Conservation (phyloP, 129 eudicot genomes). For the Silybum marianum region DNA sequence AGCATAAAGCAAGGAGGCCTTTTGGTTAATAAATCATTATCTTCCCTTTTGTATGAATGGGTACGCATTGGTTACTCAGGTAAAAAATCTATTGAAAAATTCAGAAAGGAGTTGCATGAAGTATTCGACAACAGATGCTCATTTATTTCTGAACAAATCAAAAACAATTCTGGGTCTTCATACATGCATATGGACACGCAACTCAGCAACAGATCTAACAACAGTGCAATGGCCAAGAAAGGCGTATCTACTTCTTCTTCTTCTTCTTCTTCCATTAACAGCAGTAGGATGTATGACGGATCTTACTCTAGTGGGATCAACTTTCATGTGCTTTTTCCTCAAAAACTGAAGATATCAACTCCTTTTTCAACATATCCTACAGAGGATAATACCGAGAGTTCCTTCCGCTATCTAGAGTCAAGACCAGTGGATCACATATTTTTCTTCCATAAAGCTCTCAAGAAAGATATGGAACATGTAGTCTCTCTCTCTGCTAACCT, state of each 20-base stretch:
- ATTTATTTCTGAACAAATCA: constrained; percentile 48
- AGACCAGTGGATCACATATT: constrained; percentile 82
- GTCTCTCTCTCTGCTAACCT: constrained; percentile 60
- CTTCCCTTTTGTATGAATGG: constrained; percentile 75
- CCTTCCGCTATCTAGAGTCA: constrained; percentile 45
- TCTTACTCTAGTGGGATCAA: constrained; percentile 53
- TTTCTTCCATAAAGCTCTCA: constrained; percentile 83
- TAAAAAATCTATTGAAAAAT: constrained; percentile 53
- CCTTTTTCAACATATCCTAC: constrained; percentile 36
- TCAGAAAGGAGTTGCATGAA: constrained; percentile 59
- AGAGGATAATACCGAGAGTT: constrained; percentile 26
- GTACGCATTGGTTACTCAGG: constrained; percentile 77
- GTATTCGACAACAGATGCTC: constrained; percentile 55
- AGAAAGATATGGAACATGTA: constrained; percentile 64
- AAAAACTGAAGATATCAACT: constrained; percentile 32
- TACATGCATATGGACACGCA: constrained; percentile 25
- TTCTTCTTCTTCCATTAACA: constrained; percentile 33
- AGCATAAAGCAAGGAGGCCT: constrained; percentile 50
- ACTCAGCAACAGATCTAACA: constrained; percentile 12
- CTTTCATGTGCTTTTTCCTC: constrained; percentile 62
- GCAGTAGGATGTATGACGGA: constrained; percentile 38
- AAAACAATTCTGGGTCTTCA: constrained; percentile 29
- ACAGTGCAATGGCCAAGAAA: constrained; percentile 20
- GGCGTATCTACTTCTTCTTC: constrained; percentile 40
- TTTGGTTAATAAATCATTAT: constrained; percentile 45